Conservation (phyloP, 805 yeast species). For the Metschnikowia lochheadii region DNA sequence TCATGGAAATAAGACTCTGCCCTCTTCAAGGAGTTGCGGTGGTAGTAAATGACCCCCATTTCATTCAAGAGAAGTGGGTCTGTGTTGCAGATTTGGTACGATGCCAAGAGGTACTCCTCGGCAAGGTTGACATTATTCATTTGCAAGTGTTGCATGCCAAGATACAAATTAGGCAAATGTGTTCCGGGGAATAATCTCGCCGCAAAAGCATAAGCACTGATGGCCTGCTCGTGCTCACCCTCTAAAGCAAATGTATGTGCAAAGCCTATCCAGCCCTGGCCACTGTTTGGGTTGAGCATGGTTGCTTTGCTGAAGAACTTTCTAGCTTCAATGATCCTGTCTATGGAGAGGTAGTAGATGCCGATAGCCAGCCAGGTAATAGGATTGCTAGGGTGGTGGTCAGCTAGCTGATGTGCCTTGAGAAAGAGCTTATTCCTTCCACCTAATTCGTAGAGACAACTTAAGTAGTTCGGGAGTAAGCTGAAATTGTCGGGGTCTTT, state of each 20-base stretch:
- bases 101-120: slow-evolving; percentile 74
- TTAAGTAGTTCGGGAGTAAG: slow-evolving; percentile 71
- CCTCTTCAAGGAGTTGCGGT: slow-evolving; percentile 57
- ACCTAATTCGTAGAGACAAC: slow-evolving; percentile 81
- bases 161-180: slow-evolving; percentile 80
- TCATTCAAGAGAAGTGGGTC: slow-evolving; percentile 91
- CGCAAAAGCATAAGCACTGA: slow-evolving; percentile 94
- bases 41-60: slow-evolving; percentile 86
- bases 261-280: slow-evolving; percentile 97
- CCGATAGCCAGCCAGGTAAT: slow-evolving; percentile 93
- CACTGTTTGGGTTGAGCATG: slow-evolving; percentile 80
- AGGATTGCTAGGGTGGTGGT: slow-evolving; percentile 72
- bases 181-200: slow-evolving; percentile 87
- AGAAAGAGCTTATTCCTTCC: slow-evolving; percentile 77
- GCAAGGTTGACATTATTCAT: slow-evolving; percentile 80
- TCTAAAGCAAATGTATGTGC: slow-evolving; percentile 97
- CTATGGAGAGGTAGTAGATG: slow-evolving; percentile 74
- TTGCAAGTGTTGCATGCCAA: slow-evolving; percentile 95
- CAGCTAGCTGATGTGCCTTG: slow-evolving; percentile 81
- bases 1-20: slow-evolving; percentile 70
- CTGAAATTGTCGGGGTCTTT: slow-evolving; percentile 69
- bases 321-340: slow-evolving; percentile 76
- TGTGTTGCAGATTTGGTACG: slow-evolving; percentile 71
- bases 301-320: slow-evolving; percentile 87
- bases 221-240: slow-evolving; percentile 98